Evolutionary conservation across 495 filamentous ascomycete genomes (phyloP).

Genomic region (Aspergillus nanangensis): DNA sequence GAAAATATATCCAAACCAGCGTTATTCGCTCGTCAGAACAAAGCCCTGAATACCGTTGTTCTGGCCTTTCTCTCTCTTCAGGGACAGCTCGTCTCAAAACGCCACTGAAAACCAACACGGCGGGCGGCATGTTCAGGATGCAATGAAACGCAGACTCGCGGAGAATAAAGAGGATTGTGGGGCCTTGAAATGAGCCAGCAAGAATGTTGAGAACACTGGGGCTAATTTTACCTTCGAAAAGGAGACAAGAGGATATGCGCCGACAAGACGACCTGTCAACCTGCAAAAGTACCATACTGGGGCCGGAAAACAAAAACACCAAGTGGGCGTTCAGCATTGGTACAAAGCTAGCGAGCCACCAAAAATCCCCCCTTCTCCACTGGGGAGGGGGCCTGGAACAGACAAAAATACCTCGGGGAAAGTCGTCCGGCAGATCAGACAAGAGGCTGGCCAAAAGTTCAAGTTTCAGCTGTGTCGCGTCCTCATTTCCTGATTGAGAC

Average conservation of each 20-base stretch:
- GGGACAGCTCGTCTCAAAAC: conserved; percentile 5
- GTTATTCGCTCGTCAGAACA: not conserved
- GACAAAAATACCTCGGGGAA: conserved; percentile 14
- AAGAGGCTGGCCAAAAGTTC: conserved; percentile 15
- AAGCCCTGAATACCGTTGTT: conserved; percentile 5
- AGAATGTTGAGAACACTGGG: not conserved
- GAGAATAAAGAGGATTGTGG: conserved; percentile 9
- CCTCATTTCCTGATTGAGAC: not conserved
- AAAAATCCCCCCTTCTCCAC: not conserved
- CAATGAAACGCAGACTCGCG: not conserved
- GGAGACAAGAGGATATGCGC: too few species aligned
- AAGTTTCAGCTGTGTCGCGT: conserved; percentile 8
- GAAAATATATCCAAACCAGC: not conserved
- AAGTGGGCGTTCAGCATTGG: too few species aligned
- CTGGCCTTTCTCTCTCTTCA: not conserved
- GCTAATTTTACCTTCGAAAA: too few species aligned
- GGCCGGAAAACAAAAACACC: conserved; percentile 3
- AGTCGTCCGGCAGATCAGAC: conserved; percentile 20
- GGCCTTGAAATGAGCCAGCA: too few species aligned
- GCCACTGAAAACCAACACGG: conserved; percentile 1
- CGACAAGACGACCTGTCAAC: conserved; percentile 5
- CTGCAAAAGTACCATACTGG: conserved; percentile 7
- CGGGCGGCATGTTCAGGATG: conserved; percentile 1
- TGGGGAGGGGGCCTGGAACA: not conserved
- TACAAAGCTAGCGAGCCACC: conserved; percentile 7